Base-by-base conservation (phyloP, 108 stramenopile genomes). In the Discostella stelligeroides region DNA sequence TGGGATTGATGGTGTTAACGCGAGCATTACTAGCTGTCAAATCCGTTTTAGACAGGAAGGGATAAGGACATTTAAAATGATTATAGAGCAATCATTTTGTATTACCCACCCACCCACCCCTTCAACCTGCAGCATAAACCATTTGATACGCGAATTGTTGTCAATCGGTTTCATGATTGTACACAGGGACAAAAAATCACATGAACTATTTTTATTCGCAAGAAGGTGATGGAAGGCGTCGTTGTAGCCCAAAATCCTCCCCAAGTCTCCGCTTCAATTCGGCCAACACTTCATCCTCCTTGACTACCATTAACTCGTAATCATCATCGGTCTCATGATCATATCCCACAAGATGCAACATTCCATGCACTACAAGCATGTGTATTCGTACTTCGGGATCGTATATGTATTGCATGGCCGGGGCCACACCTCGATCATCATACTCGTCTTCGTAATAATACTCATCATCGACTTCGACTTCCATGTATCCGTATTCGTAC, bases 251-350 rank as follows among this genome's bases (percentile, higher is more conserved):
- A 60, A 79, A 79, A 50, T 72, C 54, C 11, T 72, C 41, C 47
- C 78, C 78, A 43, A 79, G 45, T 21, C 60, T 45, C 21, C 51
- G 47, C 43, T 51, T 72, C 62, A 92, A 70, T 50, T 88, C 85
- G 15, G 72, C 70, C 45, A 97, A 55, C 13, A 98, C 76, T 63
- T 86, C 75, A 67, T 97, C 96, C 60, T 98, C 97, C 57, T 66
- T 60, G 49, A 51, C 53, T 21, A 94, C 94, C 97, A 97, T 98
- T 29, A 83, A 70, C 72, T 96, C 89, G 76, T 92, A 97, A 50
- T 97, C 97, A 48, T 94, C 87, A 60, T 96, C 94, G 47, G 90
- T 88, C 57, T 92, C 91, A 72, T 98, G 98, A 81, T 98, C 98
- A 66, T 97, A 90, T 25, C 96, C 97, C 1, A 97, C 91, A 55